Conservation (phyloP, 2,329 filamentous ascomycete species). For the Sarocladium brachiariae region DNA sequence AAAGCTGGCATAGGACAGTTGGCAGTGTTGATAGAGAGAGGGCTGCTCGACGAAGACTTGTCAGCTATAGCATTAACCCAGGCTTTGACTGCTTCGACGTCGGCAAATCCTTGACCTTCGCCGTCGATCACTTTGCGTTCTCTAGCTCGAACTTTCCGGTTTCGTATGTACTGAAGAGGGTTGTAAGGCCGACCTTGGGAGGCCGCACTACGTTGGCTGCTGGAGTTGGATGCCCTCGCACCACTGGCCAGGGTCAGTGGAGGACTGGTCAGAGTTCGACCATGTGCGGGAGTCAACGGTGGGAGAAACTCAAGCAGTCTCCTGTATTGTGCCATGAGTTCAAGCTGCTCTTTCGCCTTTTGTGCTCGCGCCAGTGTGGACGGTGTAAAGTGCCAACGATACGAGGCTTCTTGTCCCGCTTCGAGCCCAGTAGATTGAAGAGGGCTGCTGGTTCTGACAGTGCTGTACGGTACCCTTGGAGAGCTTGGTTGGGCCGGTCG, state of each 20-base stretch:
- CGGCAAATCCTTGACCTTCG: constrained; percentile 68
- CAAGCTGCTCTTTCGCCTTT: constrained; percentile 78
- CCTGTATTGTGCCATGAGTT: constrained; percentile 78
- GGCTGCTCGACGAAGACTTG: constrained; percentile 21
- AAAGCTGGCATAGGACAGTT: constrained; percentile 38
- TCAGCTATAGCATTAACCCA: constrained; percentile 67
- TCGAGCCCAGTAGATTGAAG: constrained; percentile 41
- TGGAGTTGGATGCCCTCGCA: constrained; percentile 12
- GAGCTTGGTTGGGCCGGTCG: constrained; percentile 37
- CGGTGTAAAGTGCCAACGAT: constrained; percentile 63
- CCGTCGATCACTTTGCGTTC: constrained; percentile 70
- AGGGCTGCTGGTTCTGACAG: constrained; percentile 33
- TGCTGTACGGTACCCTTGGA: constrained; percentile 33
- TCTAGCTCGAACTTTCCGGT: constrained; percentile 75
- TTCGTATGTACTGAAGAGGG: constrained; percentile 85
- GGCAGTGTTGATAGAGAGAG: constrained; percentile 5
- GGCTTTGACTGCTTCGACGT: constrained; percentile 61
- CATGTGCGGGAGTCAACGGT: constrained; percentile 50
- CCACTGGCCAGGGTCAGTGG: constrained; percentile 26
- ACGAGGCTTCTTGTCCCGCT: constrained; percentile 32
- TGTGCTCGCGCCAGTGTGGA: constrained; percentile 77
- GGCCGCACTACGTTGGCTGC: constrained; percentile 23
- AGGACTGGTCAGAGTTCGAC: constrained; percentile 33
- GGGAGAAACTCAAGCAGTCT: constrained; percentile 73
- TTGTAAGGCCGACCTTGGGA: constrained; percentile 70